Base-by-base conservation (phyloP, 192 early-diverging fungal genomes). In the Backusella tuberculispora region DNA sequence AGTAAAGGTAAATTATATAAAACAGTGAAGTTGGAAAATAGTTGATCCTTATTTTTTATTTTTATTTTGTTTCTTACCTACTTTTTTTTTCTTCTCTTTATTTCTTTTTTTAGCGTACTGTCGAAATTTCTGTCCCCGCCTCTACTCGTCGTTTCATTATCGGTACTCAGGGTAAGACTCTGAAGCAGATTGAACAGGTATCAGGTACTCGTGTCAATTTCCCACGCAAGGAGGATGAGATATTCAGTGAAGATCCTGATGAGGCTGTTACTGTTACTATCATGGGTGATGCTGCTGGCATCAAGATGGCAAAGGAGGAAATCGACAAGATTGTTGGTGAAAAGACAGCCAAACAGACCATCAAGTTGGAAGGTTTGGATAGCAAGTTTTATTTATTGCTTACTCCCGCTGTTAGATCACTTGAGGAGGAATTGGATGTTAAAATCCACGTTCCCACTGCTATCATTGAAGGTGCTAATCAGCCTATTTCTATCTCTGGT, bases 371-470 rank as follows among this genome's bases (percentile, higher is more conserved):
- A 4, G 78, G 84, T 5, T 81, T 98, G 43, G 91, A 94, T 12
- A 83, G 88, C 41, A 84, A 91, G 13, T 93, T 85, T 79, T 90
- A 94, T 74, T 92, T 94, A 19, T 92, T 99, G 80, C 88, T 99
- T 66, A 86, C 90, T 19, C 96, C 95, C 21, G 80, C 87, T 45
- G 78, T 91, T 26, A 82, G 88, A 38, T 78, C 85, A 44, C 81
- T 95, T 66, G 83, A 86, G 65, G 80, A 81, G 12, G 86, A 94
- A 70, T 86, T 88, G 17, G 86, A 82, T 66, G 90, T 93, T 40
- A 86, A 88, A 68, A 93, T 99, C 75, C 90, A 90, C 76, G 89
- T 98, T 53, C 95, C 97, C 3, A 88, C 90, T 53, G 38, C 74
- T 8, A 24, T 63, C 14, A 80, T 79, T 45, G 72, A 74, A n/a